phyloP scores from a whole-genome alignment of 441 rosid genomes.

The Gossypium davidsonii region DNA sequence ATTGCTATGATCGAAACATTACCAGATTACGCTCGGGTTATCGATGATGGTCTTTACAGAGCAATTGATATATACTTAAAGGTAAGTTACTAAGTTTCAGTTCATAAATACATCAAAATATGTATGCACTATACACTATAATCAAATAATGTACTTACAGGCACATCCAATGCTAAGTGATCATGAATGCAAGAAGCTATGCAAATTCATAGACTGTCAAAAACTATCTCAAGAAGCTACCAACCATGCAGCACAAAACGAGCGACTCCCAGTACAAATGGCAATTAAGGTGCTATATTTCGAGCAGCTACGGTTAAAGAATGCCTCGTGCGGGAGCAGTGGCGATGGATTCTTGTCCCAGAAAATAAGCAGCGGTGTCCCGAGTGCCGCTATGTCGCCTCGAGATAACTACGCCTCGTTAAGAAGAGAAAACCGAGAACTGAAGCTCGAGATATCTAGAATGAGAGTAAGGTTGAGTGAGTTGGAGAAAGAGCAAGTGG shows the following conservation, averaged over 20 bases:
- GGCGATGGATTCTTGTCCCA: constrained; percentile 59
- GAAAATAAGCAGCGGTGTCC: constrained; percentile 64
- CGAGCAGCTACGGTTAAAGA: constrained; percentile 67
- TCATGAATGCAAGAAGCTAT: constrained; percentile 59
- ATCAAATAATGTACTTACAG: constrained; percentile 22
- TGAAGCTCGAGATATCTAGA: constrained; percentile 81
- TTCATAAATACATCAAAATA: not conserved
- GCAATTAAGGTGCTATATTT: constrained; percentile 50
- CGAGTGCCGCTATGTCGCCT: constrained; percentile 76
- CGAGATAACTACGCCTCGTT: constrained; percentile 74
- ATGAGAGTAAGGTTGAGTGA: constrained; percentile 83
- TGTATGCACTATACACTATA: not conserved
- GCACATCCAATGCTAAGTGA: constrained; percentile 68
- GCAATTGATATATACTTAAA: constrained; percentile 78
- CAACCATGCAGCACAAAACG: constrained; percentile 72
- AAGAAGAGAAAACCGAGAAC: constrained; percentile 82
- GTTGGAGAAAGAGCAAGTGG: constrained; percentile 73
- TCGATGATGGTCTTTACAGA: constrained; percentile 77
- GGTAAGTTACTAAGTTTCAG: constrained; percentile 39
- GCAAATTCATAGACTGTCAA: constrained; percentile 68
- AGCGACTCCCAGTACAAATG: constrained; percentile 60
- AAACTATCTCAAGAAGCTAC: constrained; percentile 67
- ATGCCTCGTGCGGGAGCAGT: constrained; percentile 46
- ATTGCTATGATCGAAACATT: constrained; percentile 57
- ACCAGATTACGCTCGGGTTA: constrained; percentile 68